These are phyloP conservation scores for Mycena chlorophos DNA, from an alignment of 768 basidiomycete genomes.

Conservation along the genomic window DNA sequence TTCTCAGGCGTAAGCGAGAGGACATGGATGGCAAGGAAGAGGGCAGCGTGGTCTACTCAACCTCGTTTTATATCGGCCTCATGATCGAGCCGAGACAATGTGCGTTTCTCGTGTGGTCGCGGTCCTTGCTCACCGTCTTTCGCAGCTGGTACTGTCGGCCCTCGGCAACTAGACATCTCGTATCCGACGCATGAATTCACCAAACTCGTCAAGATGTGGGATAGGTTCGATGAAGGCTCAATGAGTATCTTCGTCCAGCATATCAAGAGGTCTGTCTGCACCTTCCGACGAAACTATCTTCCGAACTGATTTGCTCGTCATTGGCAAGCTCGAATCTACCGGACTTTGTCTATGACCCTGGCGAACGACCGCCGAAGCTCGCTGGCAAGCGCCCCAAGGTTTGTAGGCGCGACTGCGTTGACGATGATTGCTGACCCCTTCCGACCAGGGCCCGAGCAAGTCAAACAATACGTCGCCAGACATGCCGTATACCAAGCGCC, in stretches of 20 bases:
- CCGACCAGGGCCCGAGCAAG: conserved; percentile 42
- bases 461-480: conserved; percentile 47
- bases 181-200: conserved; percentile 96
- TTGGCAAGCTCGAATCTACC: conserved; percentile 65
- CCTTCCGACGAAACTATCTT: conserved; percentile 4
- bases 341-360: conserved; percentile 79
- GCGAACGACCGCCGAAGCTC: conserved; percentile 72
- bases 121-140: conserved; percentile 10
- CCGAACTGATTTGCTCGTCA: conserved; percentile 9
- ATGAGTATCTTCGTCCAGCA: conserved; percentile 96
- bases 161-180: conserved; percentile 89
- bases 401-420: too few relatives aligned
- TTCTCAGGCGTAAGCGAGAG: conserved; percentile 44
- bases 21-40: conserved; percentile 78
- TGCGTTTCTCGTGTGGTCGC: conserved; percentile 34
- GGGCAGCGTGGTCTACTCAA: conserved; percentile 81
- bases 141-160: conserved; percentile 73
- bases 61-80: conserved; percentile 97
- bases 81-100: conserved; percentile 88
- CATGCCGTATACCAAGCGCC: conserved; percentile 49
- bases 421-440: conserved; percentile 17
- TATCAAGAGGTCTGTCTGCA: conserved; percentile 77
- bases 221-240: conserved; percentile 84
- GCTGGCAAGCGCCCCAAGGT: conserved; percentile 77
- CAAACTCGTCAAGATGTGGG: conserved; percentile 90